Conservation (phyloP, 768 basidiomycete genomes). For the Boletus reticuloceps region DNA sequence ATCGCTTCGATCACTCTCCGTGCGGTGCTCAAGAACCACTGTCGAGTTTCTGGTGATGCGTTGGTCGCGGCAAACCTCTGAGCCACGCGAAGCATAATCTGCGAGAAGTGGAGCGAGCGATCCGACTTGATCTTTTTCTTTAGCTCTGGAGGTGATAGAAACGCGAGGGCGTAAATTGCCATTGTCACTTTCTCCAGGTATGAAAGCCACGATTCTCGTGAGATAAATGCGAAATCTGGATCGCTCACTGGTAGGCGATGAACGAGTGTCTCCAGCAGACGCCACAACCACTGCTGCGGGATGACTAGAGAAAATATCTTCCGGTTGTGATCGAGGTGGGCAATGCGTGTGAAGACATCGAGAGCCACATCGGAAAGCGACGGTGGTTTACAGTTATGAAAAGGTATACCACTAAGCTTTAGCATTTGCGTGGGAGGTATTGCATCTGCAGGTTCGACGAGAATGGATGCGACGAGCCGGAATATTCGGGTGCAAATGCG, state of each 20-base stretch:
- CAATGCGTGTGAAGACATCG: slow-evolving; percentile 79
- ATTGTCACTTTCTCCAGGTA: slow-evolving; percentile 78
- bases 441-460: slow-evolving; percentile 67
- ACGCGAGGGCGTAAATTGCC: slow-evolving; percentile 84
- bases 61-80: slow-evolving; percentile 54
- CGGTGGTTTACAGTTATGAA: slow-evolving; percentile 50
- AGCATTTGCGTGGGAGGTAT: slow-evolving; percentile 59
- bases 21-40: slow-evolving; percentile 51
- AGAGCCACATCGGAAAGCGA: slow-evolving; percentile 71
- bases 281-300: slow-evolving; percentile 54
- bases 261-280: slow-evolving; percentile 67
- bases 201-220: slow-evolving; percentile 67
- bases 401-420: slow-evolving; percentile 48
- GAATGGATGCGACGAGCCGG: slow-evolving; percentile 68
- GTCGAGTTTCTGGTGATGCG: slow-evolving; percentile 50
- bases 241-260: slow-evolving; percentile 82
- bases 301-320: slow-evolving; percentile 63
- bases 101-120: slow-evolving; percentile 62
- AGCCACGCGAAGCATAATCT: slow-evolving; percentile 68
- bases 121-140: slow-evolving; percentile 70
- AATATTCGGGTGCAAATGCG: slow-evolving; percentile 59
- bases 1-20: slow-evolving; percentile 73
- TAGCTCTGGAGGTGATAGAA: slow-evolving; percentile 72
- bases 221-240: slow-evolving; percentile 65
- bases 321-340: slow-evolving; percentile 76